Conservation (phyloP, 345 rosid genomes). For the Gossypium anomalum region DNA sequence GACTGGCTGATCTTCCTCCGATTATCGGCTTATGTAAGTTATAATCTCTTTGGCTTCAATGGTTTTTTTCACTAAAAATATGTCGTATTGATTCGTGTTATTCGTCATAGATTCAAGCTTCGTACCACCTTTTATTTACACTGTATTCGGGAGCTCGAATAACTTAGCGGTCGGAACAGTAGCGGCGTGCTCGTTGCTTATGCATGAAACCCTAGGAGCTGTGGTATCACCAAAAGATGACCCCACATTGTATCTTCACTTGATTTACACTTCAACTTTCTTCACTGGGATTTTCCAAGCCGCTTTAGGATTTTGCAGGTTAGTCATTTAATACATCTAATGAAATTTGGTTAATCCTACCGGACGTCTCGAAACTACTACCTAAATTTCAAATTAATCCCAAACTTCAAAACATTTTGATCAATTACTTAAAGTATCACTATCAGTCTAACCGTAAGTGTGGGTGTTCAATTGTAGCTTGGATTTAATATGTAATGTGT, state of each 20-base stretch:
- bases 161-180: slow-evolving; percentile 80
- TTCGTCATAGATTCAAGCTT: slow-evolving; percentile 72
- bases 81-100: no score
- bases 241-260: slow-evolving; percentile 49
- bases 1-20: slow-evolving; percentile 70
- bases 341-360: no score
- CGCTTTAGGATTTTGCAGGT: slow-evolving; percentile 64
- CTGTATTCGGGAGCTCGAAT: slow-evolving; percentile 77
- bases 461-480: no score
- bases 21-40: slow-evolving; percentile 77
- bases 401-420: no score
- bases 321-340: not conserved
- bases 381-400: no score
- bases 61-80: no score
- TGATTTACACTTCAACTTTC: slow-evolving; percentile 69
- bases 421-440: no score
- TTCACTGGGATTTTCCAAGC: slow-evolving; percentile 70
- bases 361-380: no score
- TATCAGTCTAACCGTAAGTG: no score
- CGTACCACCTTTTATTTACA: slow-evolving; percentile 70
- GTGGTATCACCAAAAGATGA: slow-evolving; percentile 33
- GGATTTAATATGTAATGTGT: no score
- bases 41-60: no score
- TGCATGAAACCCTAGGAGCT: slow-evolving; percentile 42
- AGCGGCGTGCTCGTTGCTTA: slow-evolving; percentile 69